Evolutionary conservation across 805 yeast genomes (phyloP), one percentile per base, ranked within the genome.

Genomic region (Myxozyma neglecta): DNA sequence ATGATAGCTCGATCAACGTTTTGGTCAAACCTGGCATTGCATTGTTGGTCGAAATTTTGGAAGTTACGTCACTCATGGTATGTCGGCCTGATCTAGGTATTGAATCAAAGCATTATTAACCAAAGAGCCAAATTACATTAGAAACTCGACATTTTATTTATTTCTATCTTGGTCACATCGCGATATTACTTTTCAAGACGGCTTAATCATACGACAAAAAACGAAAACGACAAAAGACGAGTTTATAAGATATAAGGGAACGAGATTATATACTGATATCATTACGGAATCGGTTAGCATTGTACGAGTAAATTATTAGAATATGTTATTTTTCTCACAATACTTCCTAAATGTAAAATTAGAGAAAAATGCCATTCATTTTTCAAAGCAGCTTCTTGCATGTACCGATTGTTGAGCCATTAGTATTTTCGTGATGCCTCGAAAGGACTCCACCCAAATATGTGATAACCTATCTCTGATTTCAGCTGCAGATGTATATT

Each of bases 1-100:
- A 11, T 10, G 18, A 3, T 44, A 70, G 63, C 75, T 84, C 70
- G 88, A 84, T 68, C 76, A 77, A 39, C 71, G 77, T 50, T 83
- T 77, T 67, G 85, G 86, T 0, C 79, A 83, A 32, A 78, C 86
- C 8, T 84, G 88, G 88, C 88, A 84, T 70, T 84, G 84, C 36
- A 78, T 84, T 54, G 88, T 83, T 36, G 88, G 88, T 24, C 74
- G 77, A 66, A 80, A 83, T 56, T 84, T 84, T 70, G 88, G 88
- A 13, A 79, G 84, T 51, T 83, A 80, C 69, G 88, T 84, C 29
- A 83, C 88, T 42, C 88, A 84, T 66, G 82, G 82, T 68, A 82
- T 75, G 70, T 60, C 39, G n/a, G n/a, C 37, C 6, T 29, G 7
- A 24, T 36, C 35, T 18, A 4, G 24, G 24, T n/a, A n/a, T 34